These are phyloP conservation scores for Cladophialophora psammophila DNA, from an alignment of 2,329 filamentous ascomycete species.

Conservation along the genomic window DNA sequence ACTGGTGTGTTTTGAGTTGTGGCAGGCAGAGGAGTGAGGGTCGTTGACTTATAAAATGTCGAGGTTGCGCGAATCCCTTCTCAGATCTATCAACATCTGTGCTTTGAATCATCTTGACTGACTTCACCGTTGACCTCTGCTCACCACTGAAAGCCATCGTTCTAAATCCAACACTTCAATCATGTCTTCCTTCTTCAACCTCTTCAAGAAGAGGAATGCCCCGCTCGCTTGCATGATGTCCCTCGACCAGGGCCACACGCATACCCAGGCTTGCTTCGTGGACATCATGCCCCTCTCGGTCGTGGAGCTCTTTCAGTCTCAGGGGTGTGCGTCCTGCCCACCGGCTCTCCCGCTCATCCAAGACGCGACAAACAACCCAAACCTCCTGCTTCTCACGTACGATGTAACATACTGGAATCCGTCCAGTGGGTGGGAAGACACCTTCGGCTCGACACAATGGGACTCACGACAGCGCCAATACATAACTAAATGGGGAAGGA, in stretches of 20 bases:
- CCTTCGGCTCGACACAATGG: conserved; percentile 33
- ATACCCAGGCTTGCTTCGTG: conserved; percentile 36
- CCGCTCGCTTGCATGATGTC: conserved; percentile 34
- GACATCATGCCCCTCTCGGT: conserved; percentile 36
- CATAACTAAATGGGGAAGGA: conserved; percentile 29
- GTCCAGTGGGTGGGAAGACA: conserved; percentile 34
- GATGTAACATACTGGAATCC: conserved; percentile 38
- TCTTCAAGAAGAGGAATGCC: conserved; percentile 33
- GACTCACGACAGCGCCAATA: conserved; percentile 33
- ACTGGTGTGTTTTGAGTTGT: neutral
- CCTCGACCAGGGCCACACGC: conserved; percentile 30
- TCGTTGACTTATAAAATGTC: neutral
- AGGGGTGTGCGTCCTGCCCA: conserved; percentile 36
- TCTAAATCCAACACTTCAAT: neutral
- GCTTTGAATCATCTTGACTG: neutral
- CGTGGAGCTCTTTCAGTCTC: conserved; percentile 37
- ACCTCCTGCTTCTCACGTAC: conserved; percentile 36
- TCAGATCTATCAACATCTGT: neutral
- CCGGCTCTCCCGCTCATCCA: conserved; percentile 35
- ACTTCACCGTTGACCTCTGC: neutral
- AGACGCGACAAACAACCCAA: conserved; percentile 31
- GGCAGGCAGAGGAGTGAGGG: neutral
- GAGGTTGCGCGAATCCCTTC: neutral
- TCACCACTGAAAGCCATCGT: neutral
- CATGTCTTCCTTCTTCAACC: conserved; percentile 32